Base-by-base conservation (phyloP, 345 rosid species). In the Syzygium oleosum region DNA sequence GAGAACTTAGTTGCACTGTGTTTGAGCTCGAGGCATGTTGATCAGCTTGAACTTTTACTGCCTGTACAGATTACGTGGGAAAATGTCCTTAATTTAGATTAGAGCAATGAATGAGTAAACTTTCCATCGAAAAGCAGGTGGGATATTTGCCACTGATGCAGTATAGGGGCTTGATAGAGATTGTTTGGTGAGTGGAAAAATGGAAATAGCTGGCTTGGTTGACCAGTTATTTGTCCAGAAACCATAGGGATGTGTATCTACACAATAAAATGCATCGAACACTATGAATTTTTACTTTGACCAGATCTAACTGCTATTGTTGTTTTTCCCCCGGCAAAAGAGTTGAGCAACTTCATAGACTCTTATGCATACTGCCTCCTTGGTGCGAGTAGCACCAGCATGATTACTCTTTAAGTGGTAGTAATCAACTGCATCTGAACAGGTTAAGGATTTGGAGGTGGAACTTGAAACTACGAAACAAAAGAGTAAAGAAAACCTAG, bases 391-490 rank as follows among this genome's bases (percentile, higher is more conserved):
- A 23, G 55, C 14, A n/a, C 19, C 11, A 41, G 59, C 19, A 2
- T 29, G 84, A 73, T 34, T 86, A 86, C 79, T 68, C 79, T 31
- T 52, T 68, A 73, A 19, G 59, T 73, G 68, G 29, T n/a, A 7
- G 54, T 85, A 86, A 89, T 49, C 85, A 51, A 61, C 87, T 88
- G 56, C 59, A 31, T 89, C 85, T 91, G 88, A 31, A 84, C 91
- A 98, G 99, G 99, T 98, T 56, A 94, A 94, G 89, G 99, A 95
- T 91, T 92, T 98, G 92, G 99, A 97, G 92, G 98, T 91, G 91
- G 99, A 98, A 91, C 98, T 97, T 88, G 95, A 97, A 88, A 94
- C 93, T 90, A 93, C 96, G 31, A 97, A 95, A 91, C 96, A 94
- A 93, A 97, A 94, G 93, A 95, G 94, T 89, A 95, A 92, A 94